Base-by-base conservation (phyloP, 345 rosid genomes). In the Lumnitzera racemosa region DNA sequence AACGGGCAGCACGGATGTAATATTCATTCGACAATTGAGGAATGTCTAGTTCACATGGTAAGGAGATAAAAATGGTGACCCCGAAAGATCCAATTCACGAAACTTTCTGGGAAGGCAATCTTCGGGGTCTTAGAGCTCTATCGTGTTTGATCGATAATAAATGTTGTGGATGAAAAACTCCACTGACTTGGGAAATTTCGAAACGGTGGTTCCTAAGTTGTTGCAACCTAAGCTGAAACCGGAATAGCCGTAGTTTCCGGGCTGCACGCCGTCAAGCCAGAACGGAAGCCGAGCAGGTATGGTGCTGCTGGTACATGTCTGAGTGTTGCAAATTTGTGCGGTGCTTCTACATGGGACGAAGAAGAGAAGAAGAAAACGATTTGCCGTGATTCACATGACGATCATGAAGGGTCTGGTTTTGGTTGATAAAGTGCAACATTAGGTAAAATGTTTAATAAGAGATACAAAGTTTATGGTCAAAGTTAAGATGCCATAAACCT, bases 281-380 rank as follows among this genome's bases (percentile, higher is more conserved):
- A 88, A 91, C 12, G 96, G 98, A 59, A 88, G 88, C 49, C 80
- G 86, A 29, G 81, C 65, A 3, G 82, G 73, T 57, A 79, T 24
- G 41, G 56, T 51, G 46, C 57, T 61, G n/a, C 11, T 64, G 64
- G 91, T 79, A 24, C 49, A 64, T 55, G 83, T 46, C 12, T 5
- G 47, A 47, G 69, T 53, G 17, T 69, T 52, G 60, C 96, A 86
- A 46, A 68, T 52, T n/a, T 61, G 55, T 55, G 78, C 70, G 46
- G 76, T 62, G 41, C 50, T 23, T 53, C 51, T 13, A 68, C 46
- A 49, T 70, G 48, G n/a, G 56, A 49, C 71, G 29, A 78, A 25
- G 68, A 78, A 69, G 64, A 73, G 58, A 61, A 79, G 58, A 76
- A 72, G 29, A 27, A 17, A 9, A 55, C 60, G n/a, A 58, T 70